phyloP scores from a whole-genome alignment of 2,329 filamentous ascomycete species.

The Colletotrichum viniferum region DNA sequence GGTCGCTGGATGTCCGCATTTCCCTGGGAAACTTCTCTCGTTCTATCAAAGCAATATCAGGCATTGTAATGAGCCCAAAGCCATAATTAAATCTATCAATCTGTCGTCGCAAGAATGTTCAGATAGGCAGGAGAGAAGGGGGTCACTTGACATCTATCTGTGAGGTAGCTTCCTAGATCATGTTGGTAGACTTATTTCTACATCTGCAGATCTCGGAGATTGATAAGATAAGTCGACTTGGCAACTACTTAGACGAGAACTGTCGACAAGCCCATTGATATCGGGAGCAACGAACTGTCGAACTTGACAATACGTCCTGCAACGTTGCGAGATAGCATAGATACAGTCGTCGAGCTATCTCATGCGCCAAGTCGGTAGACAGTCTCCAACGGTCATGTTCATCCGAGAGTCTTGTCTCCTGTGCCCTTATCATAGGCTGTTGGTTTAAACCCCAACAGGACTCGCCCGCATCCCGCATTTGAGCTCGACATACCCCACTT shows the following conservation, averaged over 20 bases:
- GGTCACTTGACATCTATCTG: neutral
- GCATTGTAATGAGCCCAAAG: neutral
- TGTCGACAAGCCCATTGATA: neutral
- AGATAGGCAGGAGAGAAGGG: neutral
- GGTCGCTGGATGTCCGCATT: neutral
- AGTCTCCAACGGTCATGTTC: neutral
- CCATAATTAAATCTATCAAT: neutral
- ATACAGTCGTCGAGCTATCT: neutral
- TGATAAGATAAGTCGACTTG: neutral
- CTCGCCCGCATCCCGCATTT: neutral
- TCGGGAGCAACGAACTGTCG: neutral
- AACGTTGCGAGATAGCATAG: neutral
- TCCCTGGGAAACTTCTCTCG: neutral
- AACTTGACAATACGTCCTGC: neutral
- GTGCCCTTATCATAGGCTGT: neutral
- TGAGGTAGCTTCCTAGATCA: neutral
- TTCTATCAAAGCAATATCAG: neutral
- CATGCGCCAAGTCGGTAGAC: neutral
- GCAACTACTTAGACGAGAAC: neutral
- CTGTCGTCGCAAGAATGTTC: neutral
- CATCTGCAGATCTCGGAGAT: neutral
- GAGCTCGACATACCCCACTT: conserved; percentile 6
- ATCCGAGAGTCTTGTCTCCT: neutral
- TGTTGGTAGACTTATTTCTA: neutral
- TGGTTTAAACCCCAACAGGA: neutral